phyloP scores from a whole-genome alignment of 2,329 filamentous ascomycete species.

The Botrytis porri region DNA sequence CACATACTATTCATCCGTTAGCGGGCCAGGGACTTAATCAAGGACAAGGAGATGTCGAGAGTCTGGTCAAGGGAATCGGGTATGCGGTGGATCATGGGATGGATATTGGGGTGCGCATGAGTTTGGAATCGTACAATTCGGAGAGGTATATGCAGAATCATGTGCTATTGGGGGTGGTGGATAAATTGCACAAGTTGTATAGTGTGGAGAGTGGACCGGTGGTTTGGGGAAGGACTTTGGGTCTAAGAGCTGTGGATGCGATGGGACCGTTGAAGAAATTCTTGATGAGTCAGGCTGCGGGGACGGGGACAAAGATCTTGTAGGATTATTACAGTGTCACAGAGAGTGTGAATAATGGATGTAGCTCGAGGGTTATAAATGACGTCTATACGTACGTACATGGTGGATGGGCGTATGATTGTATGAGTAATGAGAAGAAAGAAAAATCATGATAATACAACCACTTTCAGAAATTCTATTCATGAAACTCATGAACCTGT shows the following conservation, averaged over 20 bases:
- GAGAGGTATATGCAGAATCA: conserved; percentile 83
- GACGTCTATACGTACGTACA: neutral
- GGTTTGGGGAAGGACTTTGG: conserved; percentile 74
- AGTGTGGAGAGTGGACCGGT: conserved; percentile 76
- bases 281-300: conserved; percentile 73
- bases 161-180: conserved; percentile 72
- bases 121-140: conserved; percentile 75
- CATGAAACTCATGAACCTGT: neutral
- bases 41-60: conserved; percentile 83
- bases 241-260: conserved; percentile 72
- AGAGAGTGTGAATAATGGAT: neutral
- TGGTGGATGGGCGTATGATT: neutral
- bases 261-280: conserved; percentile 75
- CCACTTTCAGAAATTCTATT: neutral
- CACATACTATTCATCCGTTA: conserved; percentile 91
- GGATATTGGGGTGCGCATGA: conserved; percentile 77
- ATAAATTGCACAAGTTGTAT: conserved; percentile 92
- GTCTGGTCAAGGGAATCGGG: conserved; percentile 70
- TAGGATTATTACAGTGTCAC: conserved; percentile 19
- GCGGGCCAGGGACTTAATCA: conserved; percentile 94
- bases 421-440: neutral
- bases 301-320: conserved; percentile 50
- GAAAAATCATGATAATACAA: neutral
- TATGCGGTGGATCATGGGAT: conserved; percentile 78
- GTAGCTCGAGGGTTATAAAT: neutral